Conservation (phyloP, 176 grass and related monocot genomes). For the Oryza meyeriana region DNA sequence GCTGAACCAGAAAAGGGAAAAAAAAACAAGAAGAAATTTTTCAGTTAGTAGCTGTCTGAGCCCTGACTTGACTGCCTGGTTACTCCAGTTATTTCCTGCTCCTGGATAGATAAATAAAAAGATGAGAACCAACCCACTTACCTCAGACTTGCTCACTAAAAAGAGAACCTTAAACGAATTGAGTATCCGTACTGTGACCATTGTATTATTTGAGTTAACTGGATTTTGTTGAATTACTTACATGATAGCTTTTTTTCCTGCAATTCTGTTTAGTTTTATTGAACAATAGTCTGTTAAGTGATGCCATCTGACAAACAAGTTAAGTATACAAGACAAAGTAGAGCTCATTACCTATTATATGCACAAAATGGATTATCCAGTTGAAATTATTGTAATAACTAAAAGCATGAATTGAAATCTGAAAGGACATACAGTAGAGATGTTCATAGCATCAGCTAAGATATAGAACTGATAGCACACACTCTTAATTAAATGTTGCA, state of each 20-base stretch:
- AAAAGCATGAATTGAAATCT: neutral
- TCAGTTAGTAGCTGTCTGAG: neutral
- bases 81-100: no score
- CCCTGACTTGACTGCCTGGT: neutral
- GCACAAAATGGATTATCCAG: neutral
- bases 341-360: neutral
- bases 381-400: neutral
- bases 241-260: neutral
- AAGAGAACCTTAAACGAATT: neutral
- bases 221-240: neutral
- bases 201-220: neutral
- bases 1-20: neutral
- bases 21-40: neutral
- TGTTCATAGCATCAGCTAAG: neutral
- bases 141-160: neutral
- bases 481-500: neutral
- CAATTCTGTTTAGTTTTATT: neutral
- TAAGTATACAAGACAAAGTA: neutral
- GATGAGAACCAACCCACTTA: no score
- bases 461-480: neutral
- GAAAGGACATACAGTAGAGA: neutral
- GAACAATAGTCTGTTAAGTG: neutral
- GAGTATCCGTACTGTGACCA: neutral
- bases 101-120: neutral
- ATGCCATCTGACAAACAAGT: neutral